Percentiles rank a stretch among this genome's conserved stretches.
These are phyloP conservation scores for Smallanthus sonchifolius DNA, from an alignment of 129 eudicot genomes.

Conservation along the genomic window DNA sequence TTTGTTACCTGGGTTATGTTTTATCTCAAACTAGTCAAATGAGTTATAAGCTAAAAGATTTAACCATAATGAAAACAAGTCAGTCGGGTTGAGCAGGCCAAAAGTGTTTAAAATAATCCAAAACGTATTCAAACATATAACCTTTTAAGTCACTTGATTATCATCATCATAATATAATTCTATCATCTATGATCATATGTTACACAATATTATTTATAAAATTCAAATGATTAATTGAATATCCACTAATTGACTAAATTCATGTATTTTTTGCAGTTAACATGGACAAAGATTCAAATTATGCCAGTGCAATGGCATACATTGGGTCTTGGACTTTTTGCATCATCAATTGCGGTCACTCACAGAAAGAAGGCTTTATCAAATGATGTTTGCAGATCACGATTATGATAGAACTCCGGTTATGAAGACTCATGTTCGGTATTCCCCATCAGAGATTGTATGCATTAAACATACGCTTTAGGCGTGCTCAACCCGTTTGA, in stretches of 20 bases:
- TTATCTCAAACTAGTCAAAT: background rate
- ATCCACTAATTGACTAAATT: background rate
- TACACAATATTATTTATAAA: background rate
- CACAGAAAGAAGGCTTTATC: too few species aligned
- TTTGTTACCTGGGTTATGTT: background rate
- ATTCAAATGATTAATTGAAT: background rate
- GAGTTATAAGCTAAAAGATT: background rate
- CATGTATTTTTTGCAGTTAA: constrained; percentile 51
- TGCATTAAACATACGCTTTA: background rate
- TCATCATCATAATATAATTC: background rate
- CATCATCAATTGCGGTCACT: too few species aligned
- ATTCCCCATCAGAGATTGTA: background rate
- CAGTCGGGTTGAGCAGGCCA: background rate
- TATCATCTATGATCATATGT: background rate
- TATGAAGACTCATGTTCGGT: too few species aligned
- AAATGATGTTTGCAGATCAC: too few species aligned
- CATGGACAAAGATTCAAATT: constrained; percentile 75
- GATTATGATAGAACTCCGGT: too few species aligned
- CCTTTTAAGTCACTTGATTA: background rate
- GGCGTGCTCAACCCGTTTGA: background rate
- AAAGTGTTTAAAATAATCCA: background rate
- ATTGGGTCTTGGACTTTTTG: constrained; percentile 79
- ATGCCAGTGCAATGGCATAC: constrained; percentile 99
- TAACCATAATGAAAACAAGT: background rate
- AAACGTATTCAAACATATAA: background rate